Base-by-base conservation (phyloP, 192 early-diverging fungal species). In the Phlyctochytrium arcticum region DNA sequence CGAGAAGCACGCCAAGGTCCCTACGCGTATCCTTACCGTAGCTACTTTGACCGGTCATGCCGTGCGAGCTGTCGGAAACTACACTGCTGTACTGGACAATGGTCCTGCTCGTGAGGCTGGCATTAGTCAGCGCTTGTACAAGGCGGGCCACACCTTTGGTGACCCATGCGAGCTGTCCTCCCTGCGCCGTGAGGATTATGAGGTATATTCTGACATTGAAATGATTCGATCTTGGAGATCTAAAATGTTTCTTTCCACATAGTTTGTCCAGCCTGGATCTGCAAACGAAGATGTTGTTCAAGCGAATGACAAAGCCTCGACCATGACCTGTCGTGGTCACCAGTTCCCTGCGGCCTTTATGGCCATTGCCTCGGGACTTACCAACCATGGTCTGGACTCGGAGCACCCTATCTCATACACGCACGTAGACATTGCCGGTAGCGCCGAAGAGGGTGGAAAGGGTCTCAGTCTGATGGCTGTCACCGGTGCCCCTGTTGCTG, bases 311-410 rank as follows among this genome's bases (percentile, higher is more conserved):
- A 79, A 84, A 63, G 71, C 92, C 15, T 88, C 85, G 54, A 84
- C 80, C 3, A 61, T 72, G 70, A 95, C 89, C 12, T 67, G 77
- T 61, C 87, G 92, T 64, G 92, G 91, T 12, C 92, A 95, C 67
- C 88, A 90, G 68, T 93, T 85, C 72, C 92, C 92, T 30, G 90
- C 88, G 17, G 92, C 89, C 9, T 93, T 90, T 58, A 84, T 95
- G 73, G 67, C 83, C 39, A 69, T 90, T 59, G 90, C 91, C 3
- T 86, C 90, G 26, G 90, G 92, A 2, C 54, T 95, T 46, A 74
- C 86, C 64, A 17, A 57, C 12, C 87, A 91, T 70, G 88, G 90
- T 42, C 66, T 89, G 54, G 72, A 77, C 23, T 77, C 86, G 24
- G 66, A 79, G 6, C 56, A 76, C 3, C 88, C 84, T 34, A 85